Evolutionary conservation across 768 basidiomycete genomes (phyloP).

Genomic region (Lyophyllum shimeji): DNA sequence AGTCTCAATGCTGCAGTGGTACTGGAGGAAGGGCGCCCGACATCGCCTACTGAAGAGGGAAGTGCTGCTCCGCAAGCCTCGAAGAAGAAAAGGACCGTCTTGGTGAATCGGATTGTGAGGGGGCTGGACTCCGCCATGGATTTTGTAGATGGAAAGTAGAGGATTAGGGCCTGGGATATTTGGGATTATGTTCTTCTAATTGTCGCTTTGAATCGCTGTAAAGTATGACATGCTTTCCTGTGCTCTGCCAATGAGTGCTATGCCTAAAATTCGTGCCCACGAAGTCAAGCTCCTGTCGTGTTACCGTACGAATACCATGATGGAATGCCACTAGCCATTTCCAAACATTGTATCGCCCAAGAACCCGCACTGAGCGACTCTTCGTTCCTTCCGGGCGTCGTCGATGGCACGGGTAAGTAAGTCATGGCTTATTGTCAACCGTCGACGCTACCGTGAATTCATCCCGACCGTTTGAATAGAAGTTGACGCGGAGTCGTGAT

Average conservation of each 20-base stretch:
- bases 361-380: no score
- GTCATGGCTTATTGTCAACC: no score
- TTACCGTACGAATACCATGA: no score
- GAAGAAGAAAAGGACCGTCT: slow-evolving; percentile 12
- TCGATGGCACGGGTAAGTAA: no score
- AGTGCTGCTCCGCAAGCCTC: slow-evolving; percentile 3
- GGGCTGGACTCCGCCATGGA: slow-evolving; percentile 26
- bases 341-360: no score
- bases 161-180: not conserved
- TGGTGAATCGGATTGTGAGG: slow-evolving; percentile 9
- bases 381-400: no score
- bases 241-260: not conserved
- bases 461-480: no score
- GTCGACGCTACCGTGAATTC: no score
- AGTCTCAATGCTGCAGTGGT: slow-evolving; percentile 21
- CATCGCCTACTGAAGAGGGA: slow-evolving; percentile 4
- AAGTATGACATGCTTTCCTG: not conserved
- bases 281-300: no score
- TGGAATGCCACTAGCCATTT: no score
- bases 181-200: not conserved
- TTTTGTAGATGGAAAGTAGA: slow-evolving; percentile 23
- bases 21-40: slow-evolving; percentile 4
- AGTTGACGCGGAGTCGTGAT: no score
- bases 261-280: no score
- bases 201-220: not conserved